phyloP scores from a whole-genome alignment of 768 basidiomycete genomes.

The Grammothele lineata region DNA sequence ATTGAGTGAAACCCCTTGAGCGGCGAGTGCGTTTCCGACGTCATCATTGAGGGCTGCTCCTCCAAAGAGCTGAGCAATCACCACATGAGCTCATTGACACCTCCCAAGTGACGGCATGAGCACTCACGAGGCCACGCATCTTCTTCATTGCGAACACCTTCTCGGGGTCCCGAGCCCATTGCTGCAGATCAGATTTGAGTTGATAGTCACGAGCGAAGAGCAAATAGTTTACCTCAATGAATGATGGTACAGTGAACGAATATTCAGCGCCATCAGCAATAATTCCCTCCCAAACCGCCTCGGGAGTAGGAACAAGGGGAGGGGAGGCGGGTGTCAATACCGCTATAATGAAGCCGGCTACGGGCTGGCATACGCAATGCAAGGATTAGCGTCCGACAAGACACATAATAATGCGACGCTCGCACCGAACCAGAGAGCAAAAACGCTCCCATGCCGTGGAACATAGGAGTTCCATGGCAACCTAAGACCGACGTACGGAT shows the following conservation, averaged over 20 bases:
- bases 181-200: not conserved
- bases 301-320: slow-evolving; percentile 18
- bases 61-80: not conserved
- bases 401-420: too few species aligned
- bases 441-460: not conserved
- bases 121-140: slow-evolving; percentile 10
- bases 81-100: not conserved
- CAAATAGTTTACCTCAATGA: slow-evolving; percentile 7
- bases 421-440: not conserved
- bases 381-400: too few species aligned
- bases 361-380: not conserved
- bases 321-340: slow-evolving; percentile 20
- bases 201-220: not conserved
- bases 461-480: not conserved
- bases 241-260: slow-evolving; percentile 5
- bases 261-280: not conserved
- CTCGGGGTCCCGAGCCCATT: slow-evolving; percentile 14
- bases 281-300: not conserved
- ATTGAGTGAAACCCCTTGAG: slow-evolving; percentile 4
- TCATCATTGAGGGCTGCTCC: slow-evolving; percentile 5
- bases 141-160: slow-evolving; percentile 9
- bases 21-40: slow-evolving; percentile 5
- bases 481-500: not conserved
- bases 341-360: slow-evolving; percentile 16
- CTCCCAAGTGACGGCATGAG: not conserved